Conservation (phyloP, 2,329 filamentous ascomycete genomes). For the Drechslerella stenobrocha region DNA sequence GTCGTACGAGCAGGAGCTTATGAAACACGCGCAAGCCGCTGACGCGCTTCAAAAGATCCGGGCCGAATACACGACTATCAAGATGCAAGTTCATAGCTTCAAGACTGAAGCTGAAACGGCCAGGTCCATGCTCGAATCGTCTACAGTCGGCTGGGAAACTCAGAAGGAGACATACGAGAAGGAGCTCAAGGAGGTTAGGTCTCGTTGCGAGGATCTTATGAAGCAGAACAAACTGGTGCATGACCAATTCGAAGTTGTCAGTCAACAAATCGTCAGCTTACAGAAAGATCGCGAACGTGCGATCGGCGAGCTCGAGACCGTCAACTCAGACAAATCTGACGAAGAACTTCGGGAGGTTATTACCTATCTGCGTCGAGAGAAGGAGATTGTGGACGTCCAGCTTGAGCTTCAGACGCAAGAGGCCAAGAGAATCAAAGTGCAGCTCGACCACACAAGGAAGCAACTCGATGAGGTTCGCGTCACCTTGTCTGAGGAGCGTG, state of each 20-base stretch:
- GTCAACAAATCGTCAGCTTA: constrained; percentile 74
- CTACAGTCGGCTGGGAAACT: constrained; percentile 84
- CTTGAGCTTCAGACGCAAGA: constrained; percentile 87
- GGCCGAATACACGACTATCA: constrained; percentile 77
- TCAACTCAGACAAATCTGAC: constrained; percentile 63
- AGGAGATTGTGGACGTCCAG: constrained; percentile 97
- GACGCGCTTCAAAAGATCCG: constrained; percentile 79
- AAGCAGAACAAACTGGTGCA: constrained; percentile 90
- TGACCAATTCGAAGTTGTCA: constrained; percentile 81
- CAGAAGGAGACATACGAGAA: constrained; percentile 77
- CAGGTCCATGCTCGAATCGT: constrained; percentile 75
- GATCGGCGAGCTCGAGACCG: constrained; percentile 62
- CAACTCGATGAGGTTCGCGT: constrained; percentile 87
- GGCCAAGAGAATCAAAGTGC: constrained; percentile 82
- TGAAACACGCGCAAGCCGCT: constrained; percentile 95
- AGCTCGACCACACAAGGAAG: constrained; percentile 80
- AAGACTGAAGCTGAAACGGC: constrained; percentile 83
- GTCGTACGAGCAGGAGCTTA: constrained; percentile 89
- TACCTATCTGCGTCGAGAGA: constrained; percentile 87
- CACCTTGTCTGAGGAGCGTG: constrained; percentile 87
- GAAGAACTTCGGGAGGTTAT: constrained; percentile 88
- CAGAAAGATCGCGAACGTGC: constrained; percentile 71
- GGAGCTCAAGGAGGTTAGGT: constrained; percentile 77
- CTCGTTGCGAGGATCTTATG: constrained; percentile 78
- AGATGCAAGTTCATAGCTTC: constrained; percentile 73